Evolutionary conservation across 768 basidiomycete species (phyloP).

Genomic region (Leccinum fibrillosum): DNA sequence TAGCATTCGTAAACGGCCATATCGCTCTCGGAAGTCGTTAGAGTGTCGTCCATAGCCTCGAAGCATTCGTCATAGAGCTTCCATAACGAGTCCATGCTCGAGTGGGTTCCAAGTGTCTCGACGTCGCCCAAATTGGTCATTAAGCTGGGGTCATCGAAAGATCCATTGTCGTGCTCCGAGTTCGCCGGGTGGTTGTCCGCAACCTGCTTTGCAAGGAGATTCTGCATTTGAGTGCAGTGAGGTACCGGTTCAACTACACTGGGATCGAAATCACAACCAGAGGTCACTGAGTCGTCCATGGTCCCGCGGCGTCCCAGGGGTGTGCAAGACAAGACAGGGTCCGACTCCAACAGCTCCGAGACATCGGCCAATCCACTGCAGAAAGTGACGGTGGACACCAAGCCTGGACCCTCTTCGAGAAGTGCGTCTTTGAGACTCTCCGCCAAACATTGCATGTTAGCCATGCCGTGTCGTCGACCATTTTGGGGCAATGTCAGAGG

Average conservation of each 20-base stretch:
- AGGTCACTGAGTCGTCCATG: background rate
- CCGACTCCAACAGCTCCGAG: background rate
- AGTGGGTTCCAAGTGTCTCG: background rate
- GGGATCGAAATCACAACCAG: too few species aligned
- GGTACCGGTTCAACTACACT: too few species aligned
- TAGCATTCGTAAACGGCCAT: background rate
- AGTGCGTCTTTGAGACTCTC: background rate
- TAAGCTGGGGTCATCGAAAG: background rate
- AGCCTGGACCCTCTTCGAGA: background rate
- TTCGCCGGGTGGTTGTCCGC: background rate
- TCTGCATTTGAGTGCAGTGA: too few species aligned
- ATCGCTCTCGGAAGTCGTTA: background rate
- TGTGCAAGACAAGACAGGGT: background rate
- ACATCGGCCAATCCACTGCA: background rate
- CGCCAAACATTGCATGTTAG: constrained; percentile 1
- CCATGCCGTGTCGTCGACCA: constrained; percentile 11
- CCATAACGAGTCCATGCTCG: constrained; percentile 8
- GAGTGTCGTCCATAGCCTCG: background rate
- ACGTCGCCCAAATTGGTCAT: background rate
- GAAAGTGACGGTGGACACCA: background rate
- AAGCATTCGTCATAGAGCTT: background rate
- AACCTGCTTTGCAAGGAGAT: too few species aligned
- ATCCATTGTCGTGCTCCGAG: background rate
- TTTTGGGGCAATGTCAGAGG: background rate
- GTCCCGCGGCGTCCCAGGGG: background rate